phyloP scores from a whole-genome alignment of 2,329 filamentous ascomycete species.

The Aureobasidium vineae region DNA sequence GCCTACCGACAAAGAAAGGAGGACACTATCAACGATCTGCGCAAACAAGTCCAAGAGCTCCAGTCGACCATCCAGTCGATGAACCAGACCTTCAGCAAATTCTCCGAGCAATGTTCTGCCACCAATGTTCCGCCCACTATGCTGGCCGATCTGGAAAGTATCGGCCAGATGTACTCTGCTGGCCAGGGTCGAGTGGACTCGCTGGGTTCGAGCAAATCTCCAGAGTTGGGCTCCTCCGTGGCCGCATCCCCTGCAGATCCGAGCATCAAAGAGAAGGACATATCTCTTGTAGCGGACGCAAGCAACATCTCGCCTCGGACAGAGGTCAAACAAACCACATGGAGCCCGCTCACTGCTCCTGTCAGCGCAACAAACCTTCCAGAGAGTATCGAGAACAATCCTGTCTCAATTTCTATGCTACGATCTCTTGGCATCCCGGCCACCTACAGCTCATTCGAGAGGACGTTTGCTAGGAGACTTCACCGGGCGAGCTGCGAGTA shows the following conservation, averaged over 20 bases:
- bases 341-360: conserved; percentile 1
- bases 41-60: conserved; percentile 67
- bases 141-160: conserved; percentile 30
- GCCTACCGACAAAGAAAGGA: conserved; percentile 86
- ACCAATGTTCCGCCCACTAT: neutral
- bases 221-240: neutral
- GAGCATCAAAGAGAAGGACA: neutral
- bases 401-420: neutral
- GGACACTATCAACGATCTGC: conserved; percentile 70
- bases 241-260: neutral
- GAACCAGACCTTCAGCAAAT: conserved; percentile 65
- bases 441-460: conserved; percentile 63
- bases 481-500: conserved; percentile 65
- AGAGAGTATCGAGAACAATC: neutral
- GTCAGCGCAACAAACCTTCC: neutral
- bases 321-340: neutral
- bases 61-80: conserved; percentile 69
- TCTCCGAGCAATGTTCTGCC: conserved; percentile 55
- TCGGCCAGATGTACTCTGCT: neutral
- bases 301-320: neutral
- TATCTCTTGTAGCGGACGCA: neutral
- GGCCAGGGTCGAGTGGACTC: neutral
- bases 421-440: conserved; percentile 38
- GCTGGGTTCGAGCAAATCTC: neutral
- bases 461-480: conserved; percentile 67